Conservation (phyloP, 2,329 filamentous ascomycete species). For the Lasiodiplodia citricola region DNA sequence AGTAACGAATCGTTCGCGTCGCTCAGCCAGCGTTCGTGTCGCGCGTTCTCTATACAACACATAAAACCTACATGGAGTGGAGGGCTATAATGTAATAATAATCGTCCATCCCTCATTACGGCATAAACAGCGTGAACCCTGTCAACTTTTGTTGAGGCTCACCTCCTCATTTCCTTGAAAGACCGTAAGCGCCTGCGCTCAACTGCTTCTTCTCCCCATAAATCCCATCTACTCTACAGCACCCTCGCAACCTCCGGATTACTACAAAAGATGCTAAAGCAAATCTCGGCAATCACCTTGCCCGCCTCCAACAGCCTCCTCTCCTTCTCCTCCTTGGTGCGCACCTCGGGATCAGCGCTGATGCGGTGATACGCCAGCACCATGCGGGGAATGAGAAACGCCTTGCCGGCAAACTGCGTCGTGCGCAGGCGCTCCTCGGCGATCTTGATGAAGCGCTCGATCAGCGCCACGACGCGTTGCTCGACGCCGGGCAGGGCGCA, state of each 20-base stretch:
- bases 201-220: neutral
- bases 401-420: slow-evolving; percentile 24
- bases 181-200: neutral
- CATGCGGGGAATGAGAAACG: slow-evolving; percentile 22
- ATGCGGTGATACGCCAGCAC: slow-evolving; percentile 19
- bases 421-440: slow-evolving; percentile 17
- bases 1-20: neutral
- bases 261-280: slow-evolving; percentile 9
- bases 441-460: slow-evolving; percentile 19
- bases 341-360: neutral
- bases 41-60: neutral
- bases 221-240: neutral
- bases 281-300: slow-evolving; percentile 14
- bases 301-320: slow-evolving; percentile 9
- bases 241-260: slow-evolving; percentile 21
- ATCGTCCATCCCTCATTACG: neutral
- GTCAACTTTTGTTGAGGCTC: neutral
- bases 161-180: no score
- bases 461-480: neutral
- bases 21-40: neutral
- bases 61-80: neutral
- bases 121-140: no score
- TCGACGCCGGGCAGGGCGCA: neutral
- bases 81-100: neutral
- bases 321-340: slow-evolving; percentile 14